Percentiles rank a stretch among this genome's conserved stretches.
Evolutionary conservation across 345 rosid species (phyloP).

Genomic region (Citrus reticulata): DNA sequence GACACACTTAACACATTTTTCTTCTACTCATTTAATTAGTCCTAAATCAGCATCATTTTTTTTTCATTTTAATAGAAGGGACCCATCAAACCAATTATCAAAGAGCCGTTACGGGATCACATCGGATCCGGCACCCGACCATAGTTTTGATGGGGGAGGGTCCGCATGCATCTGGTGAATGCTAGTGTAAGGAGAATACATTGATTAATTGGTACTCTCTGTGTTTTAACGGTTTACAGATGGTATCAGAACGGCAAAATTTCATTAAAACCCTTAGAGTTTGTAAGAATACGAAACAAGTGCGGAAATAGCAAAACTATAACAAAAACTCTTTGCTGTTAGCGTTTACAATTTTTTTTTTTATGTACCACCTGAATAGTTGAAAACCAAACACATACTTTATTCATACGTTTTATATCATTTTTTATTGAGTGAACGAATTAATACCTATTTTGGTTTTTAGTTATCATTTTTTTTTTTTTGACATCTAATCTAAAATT

Average conservation of each 20-base stretch:
- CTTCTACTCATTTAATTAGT: background rate
- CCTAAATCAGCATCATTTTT: background rate
- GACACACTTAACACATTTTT: too few species aligned
- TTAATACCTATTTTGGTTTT: too few species aligned
- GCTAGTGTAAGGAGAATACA: background rate
- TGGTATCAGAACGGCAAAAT: background rate
- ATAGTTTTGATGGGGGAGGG: conserved; percentile 1
- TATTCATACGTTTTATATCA: too few species aligned
- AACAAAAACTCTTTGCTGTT: background rate
- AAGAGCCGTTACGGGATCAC: conserved; percentile 20
- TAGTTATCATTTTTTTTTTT: too few species aligned
- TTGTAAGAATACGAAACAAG: background rate
- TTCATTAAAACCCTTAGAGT: background rate
- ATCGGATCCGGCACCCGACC: background rate
- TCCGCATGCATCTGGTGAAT: background rate
- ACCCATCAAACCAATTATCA: conserved; percentile 13
- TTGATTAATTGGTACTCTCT: background rate
- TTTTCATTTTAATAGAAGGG: background rate
- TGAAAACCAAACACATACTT: background rate
- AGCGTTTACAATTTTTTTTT: too few species aligned
- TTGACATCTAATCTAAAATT: too few species aligned
- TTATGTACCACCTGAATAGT: too few species aligned
- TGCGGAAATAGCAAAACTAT: background rate
- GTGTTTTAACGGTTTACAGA: background rate
- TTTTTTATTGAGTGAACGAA: too few species aligned